Percentiles rank a stretch among this genome's conserved stretches.
phyloP scores from a whole-genome alignment of 257 asterid species.

The Schizonepeta tenuifolia region DNA sequence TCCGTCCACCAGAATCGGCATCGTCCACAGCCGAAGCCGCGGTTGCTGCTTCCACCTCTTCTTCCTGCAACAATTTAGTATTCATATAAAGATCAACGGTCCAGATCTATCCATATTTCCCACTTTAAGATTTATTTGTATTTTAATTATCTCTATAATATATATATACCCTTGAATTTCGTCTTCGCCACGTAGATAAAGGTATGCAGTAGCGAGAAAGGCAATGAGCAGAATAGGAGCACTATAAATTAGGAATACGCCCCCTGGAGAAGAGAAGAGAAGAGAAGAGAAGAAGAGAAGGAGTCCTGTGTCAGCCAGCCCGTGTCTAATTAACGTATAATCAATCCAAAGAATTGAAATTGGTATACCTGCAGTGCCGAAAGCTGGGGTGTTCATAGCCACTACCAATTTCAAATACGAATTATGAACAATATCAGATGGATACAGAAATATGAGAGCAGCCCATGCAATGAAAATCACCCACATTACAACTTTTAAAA shows the following conservation, averaged over 20 bases:
- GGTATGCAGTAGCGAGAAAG: slow-evolving; percentile 57
- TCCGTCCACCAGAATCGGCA: slow-evolving; percentile 79
- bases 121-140: too few species aligned
- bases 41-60: slow-evolving; percentile 40
- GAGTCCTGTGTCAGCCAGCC: too few species aligned
- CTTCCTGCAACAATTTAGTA: slow-evolving; percentile 34
- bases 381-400: slow-evolving; percentile 41
- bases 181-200: slow-evolving; percentile 54
- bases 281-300: too few species aligned
- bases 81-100: too few species aligned
- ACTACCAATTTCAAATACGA: slow-evolving; percentile 24
- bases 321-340: too few species aligned
- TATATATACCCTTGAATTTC: slow-evolving; percentile 44
- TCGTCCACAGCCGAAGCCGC: slow-evolving; percentile 71
- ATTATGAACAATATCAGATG: slow-evolving; percentile 35
- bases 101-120: too few species aligned
- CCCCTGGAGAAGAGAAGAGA: slow-evolving; percentile 40
- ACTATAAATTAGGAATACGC: slow-evolving; percentile 56
- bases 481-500: slow-evolving; percentile 59
- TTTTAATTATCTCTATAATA: too few species aligned
- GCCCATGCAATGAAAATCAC: slow-evolving; percentile 65
- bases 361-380: slow-evolving; percentile 53
- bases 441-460: slow-evolving; percentile 53
- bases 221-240: slow-evolving; percentile 72
- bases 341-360: not conserved